These are phyloP conservation scores for Candida sanyaensis DNA, from an alignment of 1,139 yeast genomes.

Conservation along the genomic window DNA sequence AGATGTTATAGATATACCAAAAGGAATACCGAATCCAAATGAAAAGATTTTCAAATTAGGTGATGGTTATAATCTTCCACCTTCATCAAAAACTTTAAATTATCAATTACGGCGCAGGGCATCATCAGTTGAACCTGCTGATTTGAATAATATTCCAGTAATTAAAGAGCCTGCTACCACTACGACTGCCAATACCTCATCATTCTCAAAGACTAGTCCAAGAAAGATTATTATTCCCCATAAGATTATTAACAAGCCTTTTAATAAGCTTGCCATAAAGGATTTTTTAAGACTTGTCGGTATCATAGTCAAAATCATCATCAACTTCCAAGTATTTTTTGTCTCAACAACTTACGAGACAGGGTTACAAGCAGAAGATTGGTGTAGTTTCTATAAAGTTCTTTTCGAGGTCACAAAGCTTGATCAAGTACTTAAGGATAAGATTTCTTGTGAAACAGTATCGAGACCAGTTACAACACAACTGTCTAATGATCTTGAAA, in stretches of 20 bases:
- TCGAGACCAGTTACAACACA: not conserved
- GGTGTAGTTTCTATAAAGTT: slow-evolving; percentile 15
- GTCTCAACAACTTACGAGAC: slow-evolving; percentile 8
- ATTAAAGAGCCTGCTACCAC: slow-evolving; percentile 12
- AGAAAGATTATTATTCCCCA: slow-evolving; percentile 44
- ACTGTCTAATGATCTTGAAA: not conserved
- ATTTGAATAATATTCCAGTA: slow-evolving; percentile 15
- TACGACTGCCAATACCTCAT: slow-evolving; percentile 8
- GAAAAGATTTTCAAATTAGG: slow-evolving; percentile 41
- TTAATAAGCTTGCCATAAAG: slow-evolving; percentile 37
- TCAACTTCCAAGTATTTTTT: slow-evolving; percentile 38
- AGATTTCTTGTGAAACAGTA: not conserved
- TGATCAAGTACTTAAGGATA: slow-evolving; percentile 6
- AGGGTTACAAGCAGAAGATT: slow-evolving; percentile 9
- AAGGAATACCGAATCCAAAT: slow-evolving; percentile 13
- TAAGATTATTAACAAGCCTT: slow-evolving; percentile 43
- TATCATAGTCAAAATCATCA: slow-evolving; percentile 38
- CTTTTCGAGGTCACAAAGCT: slow-evolving; percentile 7
- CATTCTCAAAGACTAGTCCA: slow-evolving; percentile 4
- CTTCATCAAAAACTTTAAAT: slow-evolving; percentile 45
- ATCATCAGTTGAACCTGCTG: slow-evolving; percentile 14
- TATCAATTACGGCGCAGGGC: slow-evolving; percentile 29
- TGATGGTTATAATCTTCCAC: slow-evolving; percentile 37
- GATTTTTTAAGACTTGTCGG: slow-evolving; percentile 42
- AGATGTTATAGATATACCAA: slow-evolving; percentile 2